A percentile compares a stretch with the other conserved stretches of the same genome.
phyloP scores from a whole-genome alignment of 1,284 basidiomycete genomes.

The Ustilago hordei region DNA sequence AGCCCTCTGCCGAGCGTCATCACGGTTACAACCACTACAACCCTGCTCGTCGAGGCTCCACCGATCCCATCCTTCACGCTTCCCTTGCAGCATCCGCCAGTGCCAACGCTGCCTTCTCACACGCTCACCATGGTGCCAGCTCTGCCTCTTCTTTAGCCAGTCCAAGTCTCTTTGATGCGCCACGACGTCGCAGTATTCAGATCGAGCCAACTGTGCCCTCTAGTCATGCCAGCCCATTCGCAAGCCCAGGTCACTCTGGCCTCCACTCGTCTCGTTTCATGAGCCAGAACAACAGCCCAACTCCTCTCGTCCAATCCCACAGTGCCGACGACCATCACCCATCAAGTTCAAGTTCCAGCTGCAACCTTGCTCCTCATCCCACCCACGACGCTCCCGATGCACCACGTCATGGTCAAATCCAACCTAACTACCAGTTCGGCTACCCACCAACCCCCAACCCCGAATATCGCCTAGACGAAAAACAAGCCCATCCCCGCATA shows the following conservation, averaged over 20 bases:
- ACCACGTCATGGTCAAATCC: slow-evolving; percentile 32
- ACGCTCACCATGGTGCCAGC: slow-evolving; percentile 34
- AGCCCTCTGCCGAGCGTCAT: slow-evolving; percentile 50
- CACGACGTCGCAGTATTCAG: slow-evolving; percentile 50
- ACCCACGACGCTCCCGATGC: slow-evolving; percentile 25
- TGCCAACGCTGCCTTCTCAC: slow-evolving; percentile 35
- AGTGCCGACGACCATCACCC: slow-evolving; percentile 36
- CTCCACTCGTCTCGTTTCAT: slow-evolving; percentile 46
- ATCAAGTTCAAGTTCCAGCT: slow-evolving; percentile 16
- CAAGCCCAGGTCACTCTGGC: slow-evolving; percentile 38
- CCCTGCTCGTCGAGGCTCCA: slow-evolving; percentile 45
- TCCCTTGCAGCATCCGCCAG: slow-evolving; percentile 53
- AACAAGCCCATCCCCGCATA: slow-evolving; percentile 36
- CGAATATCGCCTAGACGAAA: slow-evolving; percentile 44
- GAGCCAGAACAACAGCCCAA: slow-evolving; percentile 53
- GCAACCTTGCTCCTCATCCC: slow-evolving; percentile 14
- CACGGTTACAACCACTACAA: slow-evolving; percentile 36
- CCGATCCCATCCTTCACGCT: slow-evolving; percentile 56
- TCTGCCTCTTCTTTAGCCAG: slow-evolving; percentile 43
- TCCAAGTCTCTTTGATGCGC: slow-evolving; percentile 44
- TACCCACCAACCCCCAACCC: slow-evolving; percentile 39
- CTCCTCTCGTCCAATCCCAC: slow-evolving; percentile 38
- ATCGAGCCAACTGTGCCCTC: slow-evolving; percentile 53
- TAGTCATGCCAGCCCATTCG: slow-evolving; percentile 39
- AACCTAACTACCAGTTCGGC: slow-evolving; percentile 54